Conservation (phyloP, 768 basidiomycete species). For the Chlorophyllum brunneum region DNA sequence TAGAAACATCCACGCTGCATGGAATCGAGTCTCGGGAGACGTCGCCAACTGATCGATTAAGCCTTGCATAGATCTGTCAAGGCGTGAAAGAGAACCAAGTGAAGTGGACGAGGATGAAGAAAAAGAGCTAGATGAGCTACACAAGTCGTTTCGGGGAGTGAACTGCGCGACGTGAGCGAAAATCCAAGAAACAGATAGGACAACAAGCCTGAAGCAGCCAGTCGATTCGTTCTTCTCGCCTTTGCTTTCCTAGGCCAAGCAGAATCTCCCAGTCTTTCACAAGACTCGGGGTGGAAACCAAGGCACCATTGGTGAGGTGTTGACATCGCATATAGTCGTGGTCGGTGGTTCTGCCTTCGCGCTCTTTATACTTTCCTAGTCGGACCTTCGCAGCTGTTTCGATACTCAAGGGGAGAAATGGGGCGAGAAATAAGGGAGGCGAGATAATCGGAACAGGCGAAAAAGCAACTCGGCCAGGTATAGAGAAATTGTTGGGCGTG, state of each 20-base stretch:
- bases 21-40: slow-evolving; percentile 60
- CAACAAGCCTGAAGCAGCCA: slow-evolving; percentile 48
- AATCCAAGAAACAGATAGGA: neutral
- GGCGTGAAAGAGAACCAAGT: slow-evolving; percentile 4
- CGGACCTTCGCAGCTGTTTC: slow-evolving; percentile 44
- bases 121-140: slow-evolving; percentile 14
- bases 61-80: slow-evolving; percentile 17
- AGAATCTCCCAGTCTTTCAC: slow-evolving; percentile 20
- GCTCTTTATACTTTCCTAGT: slow-evolving; percentile 33
- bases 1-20: slow-evolving; percentile 57
- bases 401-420: slow-evolving; percentile 27
- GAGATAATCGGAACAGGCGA: slow-evolving; percentile 48
- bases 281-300: neutral
- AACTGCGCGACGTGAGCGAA: slow-evolving; percentile 17
- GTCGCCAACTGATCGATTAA: slow-evolving; percentile 51
- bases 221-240: slow-evolving; percentile 30
- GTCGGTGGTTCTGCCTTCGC: slow-evolving; percentile 35
- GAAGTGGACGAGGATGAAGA: slow-evolving; percentile 11
- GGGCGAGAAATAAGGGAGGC: slow-evolving; percentile 37
- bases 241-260: slow-evolving; percentile 28
- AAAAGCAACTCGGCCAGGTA: neutral
- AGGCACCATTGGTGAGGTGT: neutral
- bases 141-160: slow-evolving; percentile 8
- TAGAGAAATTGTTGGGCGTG: neutral
- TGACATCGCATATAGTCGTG: slow-evolving; percentile 10